Conservation (phyloP, 768 basidiomycete species). For the Amanita rimosa region DNA sequence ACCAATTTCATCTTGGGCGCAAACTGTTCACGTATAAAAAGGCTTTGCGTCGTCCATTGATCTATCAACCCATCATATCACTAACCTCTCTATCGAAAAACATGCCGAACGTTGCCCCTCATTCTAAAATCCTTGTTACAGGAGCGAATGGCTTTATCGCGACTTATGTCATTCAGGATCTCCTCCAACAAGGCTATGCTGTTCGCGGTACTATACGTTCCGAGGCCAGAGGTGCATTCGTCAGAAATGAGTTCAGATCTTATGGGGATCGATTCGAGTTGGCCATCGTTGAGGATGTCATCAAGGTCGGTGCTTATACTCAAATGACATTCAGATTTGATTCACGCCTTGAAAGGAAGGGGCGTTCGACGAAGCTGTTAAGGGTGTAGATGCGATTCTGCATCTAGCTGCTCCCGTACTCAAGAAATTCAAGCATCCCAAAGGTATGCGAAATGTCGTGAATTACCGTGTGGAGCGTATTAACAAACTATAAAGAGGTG, state of each 20-base stretch:
- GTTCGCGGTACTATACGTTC: conserved; percentile 63
- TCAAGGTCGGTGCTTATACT: conserved; percentile 12
- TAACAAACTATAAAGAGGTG: conserved; percentile 28
- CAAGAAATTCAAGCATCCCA: conserved; percentile 29
- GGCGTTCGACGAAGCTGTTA: conserved; percentile 72
- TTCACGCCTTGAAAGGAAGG: conserved; percentile 26
- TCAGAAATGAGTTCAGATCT: conserved; percentile 39
- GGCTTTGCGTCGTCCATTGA: no score
- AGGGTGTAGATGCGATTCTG: conserved; percentile 60
- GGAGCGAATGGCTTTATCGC: conserved; percentile 55
- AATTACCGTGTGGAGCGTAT: not conserved
- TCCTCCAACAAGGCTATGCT: conserved; percentile 51
- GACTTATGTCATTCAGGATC: conserved; percentile 38
- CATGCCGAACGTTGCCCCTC: conserved; percentile 21
- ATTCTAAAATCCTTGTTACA: conserved; percentile 34
- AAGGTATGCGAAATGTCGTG: conserved; percentile 13
- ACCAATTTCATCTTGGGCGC: no score
- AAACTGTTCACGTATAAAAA: no score
- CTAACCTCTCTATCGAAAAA: no score
- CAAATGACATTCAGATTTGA: not conserved
- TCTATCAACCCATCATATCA: no score
- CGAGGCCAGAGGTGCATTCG: conserved; percentile 40
- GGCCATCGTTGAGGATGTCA: conserved; percentile 61
- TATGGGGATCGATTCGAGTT: conserved; percentile 51
- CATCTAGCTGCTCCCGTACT: conserved; percentile 61